A percentile compares a stretch with the other conserved stretches of the same genome.
phyloP scores from a whole-genome alignment of 2,329 filamentous ascomycete genomes.

The Clarireedia sp. region DNA sequence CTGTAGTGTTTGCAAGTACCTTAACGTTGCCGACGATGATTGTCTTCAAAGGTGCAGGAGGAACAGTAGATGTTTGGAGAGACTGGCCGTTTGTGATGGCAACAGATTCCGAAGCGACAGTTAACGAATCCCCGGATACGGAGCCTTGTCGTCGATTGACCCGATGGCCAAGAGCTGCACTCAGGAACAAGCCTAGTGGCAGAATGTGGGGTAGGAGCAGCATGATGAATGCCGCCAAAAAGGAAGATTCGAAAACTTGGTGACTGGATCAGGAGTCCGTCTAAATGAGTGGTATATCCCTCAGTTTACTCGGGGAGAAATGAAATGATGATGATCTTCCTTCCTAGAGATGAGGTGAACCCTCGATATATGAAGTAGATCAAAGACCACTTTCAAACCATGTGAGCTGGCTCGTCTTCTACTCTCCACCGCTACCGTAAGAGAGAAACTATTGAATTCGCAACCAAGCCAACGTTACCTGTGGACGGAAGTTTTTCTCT shows the following conservation, averaged over 20 bases:
- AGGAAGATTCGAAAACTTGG: background rate
- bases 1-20: constrained; percentile 8
- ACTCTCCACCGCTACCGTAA: background rate
- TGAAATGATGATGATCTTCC: background rate
- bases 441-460: constrained; percentile 2
- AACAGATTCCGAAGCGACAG: constrained; percentile 1
- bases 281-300: background rate
- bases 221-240: background rate
- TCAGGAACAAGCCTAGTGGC: background rate
- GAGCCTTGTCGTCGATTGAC: background rate
- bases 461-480: constrained; percentile 6
- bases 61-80: constrained; percentile 1
- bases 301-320: background rate
- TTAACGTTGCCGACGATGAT: background rate
- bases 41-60: constrained; percentile 2
- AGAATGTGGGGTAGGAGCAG: constrained; percentile 4
- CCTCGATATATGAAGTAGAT: constrained; percentile 4
- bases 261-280: background rate
- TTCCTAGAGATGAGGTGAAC: background rate
- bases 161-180: constrained; percentile 8
- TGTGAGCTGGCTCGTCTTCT: background rate
- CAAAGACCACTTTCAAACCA: background rate
- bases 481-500: background rate
- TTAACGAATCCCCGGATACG: background rate
- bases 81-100: constrained; percentile 3